A percentile compares a stretch with the other conserved stretches of the same genome.
phyloP scores from a whole-genome alignment of 495 filamentous ascomycete genomes.

The Xylaria cubensis region DNA sequence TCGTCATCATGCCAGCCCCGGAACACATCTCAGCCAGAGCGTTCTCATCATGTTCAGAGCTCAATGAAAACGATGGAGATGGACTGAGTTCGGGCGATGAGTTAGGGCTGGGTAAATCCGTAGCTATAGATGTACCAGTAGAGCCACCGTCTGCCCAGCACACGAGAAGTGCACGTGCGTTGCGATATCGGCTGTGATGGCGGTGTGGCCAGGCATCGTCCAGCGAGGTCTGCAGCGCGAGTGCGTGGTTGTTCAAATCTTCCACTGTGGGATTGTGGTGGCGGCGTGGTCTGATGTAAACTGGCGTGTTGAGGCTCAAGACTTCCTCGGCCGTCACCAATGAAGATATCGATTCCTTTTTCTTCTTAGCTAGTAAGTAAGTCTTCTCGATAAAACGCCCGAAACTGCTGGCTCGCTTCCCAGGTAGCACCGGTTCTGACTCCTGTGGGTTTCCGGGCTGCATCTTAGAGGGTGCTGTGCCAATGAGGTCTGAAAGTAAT shows the following conservation, averaged over 20 bases:
- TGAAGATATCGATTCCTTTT: not conserved
- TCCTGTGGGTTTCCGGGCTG: not conserved
- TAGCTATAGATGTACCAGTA: not conserved
- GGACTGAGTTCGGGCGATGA: not conserved
- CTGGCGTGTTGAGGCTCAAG: not conserved
- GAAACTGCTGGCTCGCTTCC: slow-evolving; percentile 4
- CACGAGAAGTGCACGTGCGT: slow-evolving; percentile 19
- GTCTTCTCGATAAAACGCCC: slow-evolving; percentile 6
- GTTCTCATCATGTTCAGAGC: not conserved
- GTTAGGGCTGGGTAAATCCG: not conserved
- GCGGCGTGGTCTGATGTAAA: slow-evolving; percentile 3
- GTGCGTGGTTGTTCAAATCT: slow-evolving; percentile 17
- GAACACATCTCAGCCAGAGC: not conserved
- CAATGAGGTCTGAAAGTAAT: not conserved
- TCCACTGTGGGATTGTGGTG: slow-evolving; percentile 1
- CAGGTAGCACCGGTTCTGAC: not conserved
- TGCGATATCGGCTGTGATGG: slow-evolving; percentile 17
- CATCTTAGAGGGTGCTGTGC: slow-evolving; percentile 2
- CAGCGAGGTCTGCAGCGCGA: not conserved
- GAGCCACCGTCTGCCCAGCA: slow-evolving; percentile 23
- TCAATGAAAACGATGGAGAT: not conserved
- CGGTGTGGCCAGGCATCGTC: slow-evolving; percentile 14
- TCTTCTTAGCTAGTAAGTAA: not conserved
- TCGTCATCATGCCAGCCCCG: not conserved
- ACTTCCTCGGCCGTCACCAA: not conserved